Base-by-base conservation (phyloP, 2,329 filamentous ascomycete species). In the Blastomyces silverae region DNA sequence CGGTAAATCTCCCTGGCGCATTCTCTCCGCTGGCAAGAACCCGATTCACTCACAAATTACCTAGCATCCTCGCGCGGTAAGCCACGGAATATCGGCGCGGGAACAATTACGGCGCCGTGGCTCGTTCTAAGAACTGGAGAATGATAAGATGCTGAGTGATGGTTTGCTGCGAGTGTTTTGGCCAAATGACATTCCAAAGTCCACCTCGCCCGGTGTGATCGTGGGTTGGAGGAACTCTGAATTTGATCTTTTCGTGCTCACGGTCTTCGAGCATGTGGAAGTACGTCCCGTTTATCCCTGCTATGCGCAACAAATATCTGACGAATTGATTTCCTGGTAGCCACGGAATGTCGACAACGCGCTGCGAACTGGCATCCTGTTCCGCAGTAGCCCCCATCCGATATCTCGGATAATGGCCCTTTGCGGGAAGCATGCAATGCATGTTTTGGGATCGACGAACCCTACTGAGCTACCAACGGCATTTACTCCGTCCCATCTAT, bases 151-250 rank as follows among this genome's bases (percentile, higher is more conserved):
- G 77, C 80, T 81, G 79, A 80, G 80, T 72, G 84, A 94, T 90
- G 92, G 90, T 74, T 83, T 97, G 82, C 91, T 97, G 88, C 91
- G 94, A 82, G 88, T 99, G 81, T 97, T 99, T 81, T 99, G 94
- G 94, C 95, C 94, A 73, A 89, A 89, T 73, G 92, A 96, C 79
- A 87, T 91, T 73, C 83, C 85, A 64, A 84, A 83, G 76, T 89
- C 88, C 64, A 85, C 86, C 70, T 82, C 85, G 65, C 86, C 91
- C 53, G 94, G 93, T 56, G 90, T 97, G 66, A 87, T 99, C 69
- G 90, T 99, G 58, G 94, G 94, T 73, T 99, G 93, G 91, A 87
- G 89, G 72, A 99, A 99, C 77, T 97, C 93, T 48, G 88, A 89
- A 59, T 81, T 92, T 62, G 94, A 99, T 77, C 82, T 97, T 58